These are phyloP conservation scores for Rhodotorula toruloides DNA, from an alignment of 768 basidiomycete genomes.

Conservation along the genomic window DNA sequence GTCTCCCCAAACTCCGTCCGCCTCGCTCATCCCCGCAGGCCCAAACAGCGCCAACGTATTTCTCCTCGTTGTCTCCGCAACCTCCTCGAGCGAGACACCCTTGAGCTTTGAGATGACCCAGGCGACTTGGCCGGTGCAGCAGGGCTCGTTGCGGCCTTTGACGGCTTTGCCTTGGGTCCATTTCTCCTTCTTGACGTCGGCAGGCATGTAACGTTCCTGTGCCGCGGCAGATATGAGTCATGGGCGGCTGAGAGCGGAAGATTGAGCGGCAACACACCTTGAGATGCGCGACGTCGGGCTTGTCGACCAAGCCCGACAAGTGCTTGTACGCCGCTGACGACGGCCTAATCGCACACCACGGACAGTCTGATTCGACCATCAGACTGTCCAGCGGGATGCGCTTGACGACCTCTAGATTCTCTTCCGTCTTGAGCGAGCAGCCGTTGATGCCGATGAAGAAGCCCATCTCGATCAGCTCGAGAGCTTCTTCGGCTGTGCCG, in stretches of 20 bases:
- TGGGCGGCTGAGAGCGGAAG: too few relatives aligned
- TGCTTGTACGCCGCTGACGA: slow-evolving; percentile 42
- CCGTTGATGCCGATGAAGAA: slow-evolving; percentile 58
- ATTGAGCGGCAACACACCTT: slow-evolving; percentile 53
- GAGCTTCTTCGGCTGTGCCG: slow-evolving; percentile 59
- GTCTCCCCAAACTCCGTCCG: slow-evolving; percentile 19
- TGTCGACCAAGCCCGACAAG: neutral
- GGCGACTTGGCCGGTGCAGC: slow-evolving; percentile 62
- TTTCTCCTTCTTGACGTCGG: slow-evolving; percentile 48
- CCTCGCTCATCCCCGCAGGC: neutral
- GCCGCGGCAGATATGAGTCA: too few relatives aligned
- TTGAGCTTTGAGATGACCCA: slow-evolving; percentile 59
- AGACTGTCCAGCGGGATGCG: slow-evolving; percentile 59
- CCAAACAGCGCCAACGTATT: slow-evolving; percentile 52
- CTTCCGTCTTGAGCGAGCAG: slow-evolving; percentile 68
- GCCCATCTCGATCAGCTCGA: slow-evolving; percentile 65
- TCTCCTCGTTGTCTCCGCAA: slow-evolving; percentile 58
- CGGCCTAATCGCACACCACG: slow-evolving; percentile 39
- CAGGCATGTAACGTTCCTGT: slow-evolving; percentile 53
- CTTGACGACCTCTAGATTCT: slow-evolving; percentile 58
- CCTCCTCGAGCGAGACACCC: slow-evolving; percentile 54
- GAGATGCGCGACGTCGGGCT: neutral
- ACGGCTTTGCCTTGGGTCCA: slow-evolving; percentile 51
- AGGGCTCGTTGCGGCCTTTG: slow-evolving; percentile 74
- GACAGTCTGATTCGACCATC: slow-evolving; percentile 68